Evolutionary conservation across 192 early-diverging fungal species (phyloP), one percentile per base, ranked within the genome.

Genomic region (Funneliformis geosporum): DNA sequence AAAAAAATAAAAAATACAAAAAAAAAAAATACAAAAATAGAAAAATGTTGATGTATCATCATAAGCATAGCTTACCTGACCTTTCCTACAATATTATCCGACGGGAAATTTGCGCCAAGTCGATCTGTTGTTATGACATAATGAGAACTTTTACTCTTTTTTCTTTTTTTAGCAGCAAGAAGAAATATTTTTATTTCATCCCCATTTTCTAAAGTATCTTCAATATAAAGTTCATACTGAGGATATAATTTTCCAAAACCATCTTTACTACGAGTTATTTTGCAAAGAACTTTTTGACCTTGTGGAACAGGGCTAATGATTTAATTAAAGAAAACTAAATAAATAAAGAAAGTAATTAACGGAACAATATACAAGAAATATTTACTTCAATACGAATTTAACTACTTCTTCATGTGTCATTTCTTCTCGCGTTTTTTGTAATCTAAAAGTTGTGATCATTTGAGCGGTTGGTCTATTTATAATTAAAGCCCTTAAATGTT

Each of bases 161-260:
- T 90, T 73, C 85, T 85, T 68, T 95, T 95, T 14, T 88, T 85
- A 0, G 94, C 94, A 0, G 92, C 83, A 50, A 95, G 75, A 27
- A 94, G 42, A 81, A 94, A 88, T 27, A 86, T 87, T 16, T 77
- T 69, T 23, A 81, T 79, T 39, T 84, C 75, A 60, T 83, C 87
- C 6, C 50, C 68, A 42, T 55, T 62, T 21, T 73, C 60, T n/a
- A 40, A 1, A 3, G 75, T 79, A 39, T 94, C 87, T 75, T 95
- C 93, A 8, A 94, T 83, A 76, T 80, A 94, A 11, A 95, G 76
- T 40, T 94, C 88, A 75, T 94, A 94, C 39, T 83, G 84, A 12
- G 94, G 94, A 68, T 90, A 90, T 39, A 93, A 80, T 78, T 89
- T 91, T 65, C 91, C 90, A 33, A 90, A 78, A 3, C 90, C 86